phyloP scores from a whole-genome alignment of 441 rosid genomes.

The Viola pubescens region DNA sequence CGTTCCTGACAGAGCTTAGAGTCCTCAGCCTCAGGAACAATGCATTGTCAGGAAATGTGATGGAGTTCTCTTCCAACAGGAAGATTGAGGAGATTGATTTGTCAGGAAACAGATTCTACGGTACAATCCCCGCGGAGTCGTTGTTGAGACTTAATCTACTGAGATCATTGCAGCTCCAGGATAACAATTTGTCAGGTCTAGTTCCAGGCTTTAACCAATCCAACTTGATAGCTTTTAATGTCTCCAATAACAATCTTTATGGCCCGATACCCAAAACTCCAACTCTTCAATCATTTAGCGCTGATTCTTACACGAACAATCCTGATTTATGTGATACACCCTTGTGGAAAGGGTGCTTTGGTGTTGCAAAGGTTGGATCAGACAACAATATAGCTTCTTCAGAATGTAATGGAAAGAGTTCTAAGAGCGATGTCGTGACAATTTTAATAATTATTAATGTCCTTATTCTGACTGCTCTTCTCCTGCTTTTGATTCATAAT shows the following conservation, averaged over 20 bases:
- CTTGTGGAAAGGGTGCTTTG: constrained; percentile 14
- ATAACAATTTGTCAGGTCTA: constrained; percentile 32
- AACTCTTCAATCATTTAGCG: constrained; percentile 23
- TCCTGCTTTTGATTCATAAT: constrained; percentile 27
- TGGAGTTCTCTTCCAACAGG: constrained; percentile 33
- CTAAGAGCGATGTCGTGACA: not conserved
- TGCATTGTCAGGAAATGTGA: constrained; percentile 27
- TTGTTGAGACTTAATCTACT: constrained; percentile 18
- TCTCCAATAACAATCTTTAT: constrained; percentile 38
- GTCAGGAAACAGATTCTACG: constrained; percentile 31
- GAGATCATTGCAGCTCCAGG: constrained; percentile 37
- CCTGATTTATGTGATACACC: constrained; percentile 28
- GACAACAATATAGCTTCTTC: not conserved
- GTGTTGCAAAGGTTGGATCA: not conserved
- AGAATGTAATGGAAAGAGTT: not conserved
- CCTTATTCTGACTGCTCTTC: constrained; percentile 22
- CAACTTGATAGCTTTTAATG: constrained; percentile 28
- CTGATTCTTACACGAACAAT: constrained; percentile 22
- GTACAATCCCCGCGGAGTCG: constrained; percentile 22
- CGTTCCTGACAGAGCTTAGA: constrained; percentile 27
- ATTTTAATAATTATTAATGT: constrained; percentile 17
- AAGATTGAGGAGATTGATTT: constrained; percentile 30
- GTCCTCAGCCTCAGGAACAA: constrained; percentile 35
- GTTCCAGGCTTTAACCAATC: constrained; percentile 32
- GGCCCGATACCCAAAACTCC: constrained; percentile 33